Percentiles rank a stretch among this genome's conserved stretches.
Conservation (phyloP, 164 flowering plant genomes). For the Malania oleifera region DNA sequence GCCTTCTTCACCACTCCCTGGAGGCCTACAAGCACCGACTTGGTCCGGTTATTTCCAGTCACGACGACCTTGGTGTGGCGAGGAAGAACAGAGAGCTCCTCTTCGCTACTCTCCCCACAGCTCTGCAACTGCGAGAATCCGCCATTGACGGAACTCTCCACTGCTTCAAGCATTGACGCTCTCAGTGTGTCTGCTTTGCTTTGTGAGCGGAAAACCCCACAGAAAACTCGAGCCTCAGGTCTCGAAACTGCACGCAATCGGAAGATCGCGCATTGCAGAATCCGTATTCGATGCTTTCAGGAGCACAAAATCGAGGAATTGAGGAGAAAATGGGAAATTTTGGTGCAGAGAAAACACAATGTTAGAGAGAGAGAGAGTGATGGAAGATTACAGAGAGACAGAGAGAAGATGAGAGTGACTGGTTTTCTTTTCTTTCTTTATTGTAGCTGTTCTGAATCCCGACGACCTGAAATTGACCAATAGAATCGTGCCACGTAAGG, state of each 20-base stretch:
- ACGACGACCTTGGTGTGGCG: constrained; percentile 85
- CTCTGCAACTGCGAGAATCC: constrained; percentile 53
- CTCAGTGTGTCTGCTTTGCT: not conserved
- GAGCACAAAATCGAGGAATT: constrained; percentile 13
- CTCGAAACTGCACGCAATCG: constrained; percentile 21
- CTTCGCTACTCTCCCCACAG: constrained; percentile 75
- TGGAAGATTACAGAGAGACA: constrained; percentile 20
- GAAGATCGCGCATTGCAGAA: constrained; percentile 43
- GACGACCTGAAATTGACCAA: constrained; percentile 43
- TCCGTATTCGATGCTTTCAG: constrained; percentile 11
- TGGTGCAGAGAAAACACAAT: constrained; percentile 39
- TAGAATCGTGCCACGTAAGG: constrained; percentile 35
- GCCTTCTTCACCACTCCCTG: constrained; percentile 89
- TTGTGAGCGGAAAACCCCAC: constrained; percentile 2
- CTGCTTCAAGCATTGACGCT: constrained; percentile 47
- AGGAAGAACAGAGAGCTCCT: constrained; percentile 77
- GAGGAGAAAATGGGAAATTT: constrained; percentile 14
- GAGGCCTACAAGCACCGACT: constrained; percentile 81
- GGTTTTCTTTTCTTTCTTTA: constrained; percentile 12
- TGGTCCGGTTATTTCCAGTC: constrained; percentile 81
- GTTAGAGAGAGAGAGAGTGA: constrained; percentile 15
- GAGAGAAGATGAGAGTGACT: constrained; percentile 33
- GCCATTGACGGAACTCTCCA: constrained; percentile 57
- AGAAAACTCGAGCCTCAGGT: constrained; percentile 6
- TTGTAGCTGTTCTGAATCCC: constrained; percentile 57